Conservation (phyloP, 2,329 filamentous ascomycete species). For the Penicillium concentricum region DNA sequence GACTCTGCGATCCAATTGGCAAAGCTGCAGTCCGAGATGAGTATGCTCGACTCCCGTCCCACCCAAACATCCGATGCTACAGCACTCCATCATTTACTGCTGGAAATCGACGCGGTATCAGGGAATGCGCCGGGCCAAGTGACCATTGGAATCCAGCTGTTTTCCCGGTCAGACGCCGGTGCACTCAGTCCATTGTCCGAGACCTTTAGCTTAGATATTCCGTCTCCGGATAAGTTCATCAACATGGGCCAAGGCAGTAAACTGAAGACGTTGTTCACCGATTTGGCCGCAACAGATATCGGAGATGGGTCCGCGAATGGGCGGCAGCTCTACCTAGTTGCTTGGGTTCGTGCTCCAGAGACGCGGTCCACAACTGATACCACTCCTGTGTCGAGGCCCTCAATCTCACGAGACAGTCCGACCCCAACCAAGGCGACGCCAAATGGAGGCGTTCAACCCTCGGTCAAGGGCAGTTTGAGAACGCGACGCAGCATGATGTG, state of each 20-base stretch:
- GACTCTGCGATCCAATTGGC: constrained; percentile 92
- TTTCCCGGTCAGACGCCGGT: constrained; percentile 65
- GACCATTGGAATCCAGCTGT: constrained; percentile 74
- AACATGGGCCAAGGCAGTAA: constrained; percentile 64
- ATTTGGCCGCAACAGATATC: constrained; percentile 74
- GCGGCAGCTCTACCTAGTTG: constrained; percentile 76
- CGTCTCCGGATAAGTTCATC: constrained; percentile 68
- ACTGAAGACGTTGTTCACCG: constrained; percentile 82
- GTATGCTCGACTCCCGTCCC: constrained; percentile 81
- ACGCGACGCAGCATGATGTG: constrained; percentile 48
- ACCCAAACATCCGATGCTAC: constrained; percentile 65
- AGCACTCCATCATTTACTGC: constrained; percentile 73
- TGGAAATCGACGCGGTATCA: constrained; percentile 80
- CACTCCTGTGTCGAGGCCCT: constrained; percentile 28
- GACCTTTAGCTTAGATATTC: constrained; percentile 75
- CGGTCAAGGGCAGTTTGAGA: constrained; percentile 38
- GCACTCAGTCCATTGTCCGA: constrained; percentile 72
- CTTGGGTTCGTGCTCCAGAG: constrained; percentile 69
- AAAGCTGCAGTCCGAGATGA: constrained; percentile 92
- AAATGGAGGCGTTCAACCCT: constrained; percentile 28
- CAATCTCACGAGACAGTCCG: constrained; percentile 37
- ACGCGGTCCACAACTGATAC: constrained; percentile 32
- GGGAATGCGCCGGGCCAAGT: constrained; percentile 74
- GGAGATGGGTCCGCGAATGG: constrained; percentile 62
- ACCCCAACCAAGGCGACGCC: constrained; percentile 26